Evolutionary conservation across 371 early-diverging fungal genomes (phyloP), one percentile per base, ranked within the genome.

Genomic region (Nematocida parisii): DNA sequence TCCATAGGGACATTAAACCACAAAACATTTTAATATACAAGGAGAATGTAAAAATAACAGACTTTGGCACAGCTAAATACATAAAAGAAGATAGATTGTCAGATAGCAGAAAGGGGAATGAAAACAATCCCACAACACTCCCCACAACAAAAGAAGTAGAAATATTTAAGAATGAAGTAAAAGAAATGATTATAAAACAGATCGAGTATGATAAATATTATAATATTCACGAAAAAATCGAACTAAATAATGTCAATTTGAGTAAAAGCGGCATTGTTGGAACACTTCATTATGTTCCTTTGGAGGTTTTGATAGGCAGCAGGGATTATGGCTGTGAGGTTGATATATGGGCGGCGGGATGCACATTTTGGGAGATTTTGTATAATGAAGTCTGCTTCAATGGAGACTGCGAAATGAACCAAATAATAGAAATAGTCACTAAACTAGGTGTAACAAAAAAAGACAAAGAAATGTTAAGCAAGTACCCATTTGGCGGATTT

Each of bases 1-100:
- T 98, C 33, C 98, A 98, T 83, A 87, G 97, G 82, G 99, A 99
- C 91, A 90, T 99, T 90, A 99, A 99, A 86, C 98, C 98, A 55
- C 94, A 94, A 89, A 98, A 98, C 86, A 85, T 98, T 27, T 87
- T 98, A 52, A 89, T 98, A 24, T 91, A 91, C 83, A 90, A 90
- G 77, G 86, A 90, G 3, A 89, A 82, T 72, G 87, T 98, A 47
- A 97, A 97, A 84, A 89, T 99, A 86, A 96, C 96, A 0, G 99
- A 99, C 93, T 97, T 99, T 88, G 99, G 98, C 86, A 88, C 9
- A 0, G 58, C 58, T n/a, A 58, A 27, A 58, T 58, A 58, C 98
- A 33, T 93, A 96, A 40, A 85, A 95, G 45, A 91, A 92, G 33
- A 92, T 93, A 85, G 90, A 91, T 50, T 50, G 9, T 9, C 52